Conservation (phyloP, 768 basidiomycete genomes). For the Lentinus tigrinus region DNA sequence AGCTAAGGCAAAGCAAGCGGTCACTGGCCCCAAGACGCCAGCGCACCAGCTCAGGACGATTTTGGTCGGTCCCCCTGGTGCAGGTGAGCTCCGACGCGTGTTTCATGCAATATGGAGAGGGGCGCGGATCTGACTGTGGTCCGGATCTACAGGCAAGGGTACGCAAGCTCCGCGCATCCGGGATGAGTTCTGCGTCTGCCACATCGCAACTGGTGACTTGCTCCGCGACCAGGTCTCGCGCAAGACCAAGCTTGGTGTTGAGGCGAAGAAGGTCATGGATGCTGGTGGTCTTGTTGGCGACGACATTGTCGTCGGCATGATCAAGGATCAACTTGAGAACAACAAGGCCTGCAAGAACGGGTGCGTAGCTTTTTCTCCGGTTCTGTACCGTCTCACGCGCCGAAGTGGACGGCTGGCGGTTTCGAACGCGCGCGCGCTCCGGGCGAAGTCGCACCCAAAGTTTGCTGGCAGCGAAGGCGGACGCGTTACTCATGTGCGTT, state of each 20-base stretch:
- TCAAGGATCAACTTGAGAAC: slow-evolving; percentile 90
- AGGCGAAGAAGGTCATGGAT: slow-evolving; percentile 99
- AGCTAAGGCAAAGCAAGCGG: slow-evolving; percentile 53
- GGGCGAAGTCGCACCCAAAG: background rate
- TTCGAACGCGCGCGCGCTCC: background rate
- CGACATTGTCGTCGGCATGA: slow-evolving; percentile 97
- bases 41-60: slow-evolving; percentile 85
- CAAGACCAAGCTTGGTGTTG: slow-evolving; percentile 84
- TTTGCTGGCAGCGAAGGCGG: background rate
- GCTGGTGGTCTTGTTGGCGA: slow-evolving; percentile 92
- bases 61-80: slow-evolving; percentile 94
- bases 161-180: slow-evolving; percentile 95
- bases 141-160: slow-evolving; percentile 74
- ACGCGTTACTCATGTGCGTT: background rate
- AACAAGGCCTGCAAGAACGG: slow-evolving; percentile 94
- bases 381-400: background rate
- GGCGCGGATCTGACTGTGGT: background rate
- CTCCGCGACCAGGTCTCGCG: slow-evolving; percentile 87
- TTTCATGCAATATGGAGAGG: slow-evolving; percentile 4
- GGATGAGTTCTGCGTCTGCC: slow-evolving; percentile 93
- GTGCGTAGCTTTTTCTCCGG: slow-evolving; percentile 48
- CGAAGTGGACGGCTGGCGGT: background rate
- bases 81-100: slow-evolving; percentile 57
- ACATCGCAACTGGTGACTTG: slow-evolving; percentile 99
- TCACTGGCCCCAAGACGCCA: slow-evolving; percentile 51